Base-by-base conservation (phyloP, 257 asterid genomes). In the Solanum paucissectum region DNA sequence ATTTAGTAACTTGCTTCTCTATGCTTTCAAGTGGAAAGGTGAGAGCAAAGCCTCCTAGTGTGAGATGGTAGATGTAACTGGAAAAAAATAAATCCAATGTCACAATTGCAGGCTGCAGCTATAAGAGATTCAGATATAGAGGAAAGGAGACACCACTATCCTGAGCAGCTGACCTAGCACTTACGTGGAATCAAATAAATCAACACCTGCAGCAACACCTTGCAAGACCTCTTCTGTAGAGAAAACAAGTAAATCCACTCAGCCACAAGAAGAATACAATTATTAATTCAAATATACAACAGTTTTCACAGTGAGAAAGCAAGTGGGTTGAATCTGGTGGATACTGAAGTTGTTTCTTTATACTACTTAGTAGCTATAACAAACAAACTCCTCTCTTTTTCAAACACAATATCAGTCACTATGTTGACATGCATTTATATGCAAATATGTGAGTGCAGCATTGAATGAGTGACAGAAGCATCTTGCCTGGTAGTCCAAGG, bases 151-250 rank as follows among this genome's bases (percentile, higher is more conserved):
- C 23, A 72, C 83, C 85, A 79, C 33, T 49, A 68, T 86, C 11
- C 32, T 49, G 23, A 49, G 58, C 8, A 38, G 44, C 44, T 38
- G 44, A 77, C 10, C 60, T 71, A 29, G 83, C 52, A 87, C 96
- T 55, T 93, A 95, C 99, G 93, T 90, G 86, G 99, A 97, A 89
- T 97, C 98, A 91, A 97, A 97, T 83, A 97, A 92, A 92, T 95
- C 99, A 55, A 97, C 86, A 87, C 99, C 99, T 25, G 96, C 96
- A 86, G 98, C 96, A 88, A 95, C 96, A 86, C 99, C 98, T 92
- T 95, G 98, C 93, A 97, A 91, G 73, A 97, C 93, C 94, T 97
- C 99, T 90, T 95, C 99, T 97, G 94, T 95, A 89, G 79, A 83
- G 90, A 88, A 77, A 85, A 87, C 71, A 86, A 87, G 52, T 29